Conservation (phyloP, 2,329 filamentous ascomycete species). For the Diaporthe citrichinensis region DNA sequence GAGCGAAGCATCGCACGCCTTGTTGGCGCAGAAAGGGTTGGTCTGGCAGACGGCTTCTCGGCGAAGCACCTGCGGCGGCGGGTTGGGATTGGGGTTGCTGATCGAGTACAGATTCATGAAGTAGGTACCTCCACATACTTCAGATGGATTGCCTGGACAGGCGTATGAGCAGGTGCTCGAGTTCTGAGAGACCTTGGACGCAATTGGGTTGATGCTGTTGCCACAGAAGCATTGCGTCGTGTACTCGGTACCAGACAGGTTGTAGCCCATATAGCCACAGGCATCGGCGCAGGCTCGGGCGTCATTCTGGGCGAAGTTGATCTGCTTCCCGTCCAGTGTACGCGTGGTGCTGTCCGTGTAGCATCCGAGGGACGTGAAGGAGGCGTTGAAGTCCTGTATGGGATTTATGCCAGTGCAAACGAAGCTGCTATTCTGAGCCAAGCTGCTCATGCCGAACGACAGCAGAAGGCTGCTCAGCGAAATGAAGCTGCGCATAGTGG, state of each 20-base stretch:
- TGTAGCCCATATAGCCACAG: neutral
- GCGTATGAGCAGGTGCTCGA: slow-evolving; percentile 10
- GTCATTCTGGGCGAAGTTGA: neutral
- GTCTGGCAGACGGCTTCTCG: slow-evolving; percentile 5
- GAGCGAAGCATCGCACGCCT: neutral
- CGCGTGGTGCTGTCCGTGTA: neutral
- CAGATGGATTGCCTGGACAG: neutral
- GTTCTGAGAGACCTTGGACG: neutral
- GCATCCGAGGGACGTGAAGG: slow-evolving; percentile 1
- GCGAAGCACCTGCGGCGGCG: neutral
- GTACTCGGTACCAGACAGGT: neutral
- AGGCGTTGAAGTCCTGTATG: neutral
- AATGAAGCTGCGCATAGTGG: neutral
- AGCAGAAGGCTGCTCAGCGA: neutral
- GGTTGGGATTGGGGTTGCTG: neutral
- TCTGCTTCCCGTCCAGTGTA: neutral
- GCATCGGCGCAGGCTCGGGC: neutral
- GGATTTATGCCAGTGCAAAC: slow-evolving; percentile 1
- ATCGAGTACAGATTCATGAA: neutral
- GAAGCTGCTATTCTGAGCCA: neutral
- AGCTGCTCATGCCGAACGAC: neutral
- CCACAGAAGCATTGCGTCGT: neutral
- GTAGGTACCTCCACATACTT: neutral
- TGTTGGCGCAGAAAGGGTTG: slow-evolving; percentile 6
- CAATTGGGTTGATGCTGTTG: slow-evolving; percentile 9